These are phyloP conservation scores for Globisporangium polare DNA, from an alignment of 352 stramenopile genomes.

Conservation along the genomic window DNA sequence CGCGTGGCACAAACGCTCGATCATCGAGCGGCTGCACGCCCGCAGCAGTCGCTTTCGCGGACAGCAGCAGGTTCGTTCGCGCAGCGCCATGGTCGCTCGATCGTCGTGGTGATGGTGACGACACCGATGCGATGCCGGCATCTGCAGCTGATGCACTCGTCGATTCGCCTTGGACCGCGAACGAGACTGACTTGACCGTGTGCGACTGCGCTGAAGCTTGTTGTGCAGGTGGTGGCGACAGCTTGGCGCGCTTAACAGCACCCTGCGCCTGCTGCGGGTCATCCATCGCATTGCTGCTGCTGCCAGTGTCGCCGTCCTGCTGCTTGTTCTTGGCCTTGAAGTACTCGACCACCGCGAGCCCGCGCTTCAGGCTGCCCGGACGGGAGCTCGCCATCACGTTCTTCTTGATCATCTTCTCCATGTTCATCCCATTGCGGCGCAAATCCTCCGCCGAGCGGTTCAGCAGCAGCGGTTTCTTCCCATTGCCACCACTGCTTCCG, in stretches of 20 bases:
- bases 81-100: not conserved
- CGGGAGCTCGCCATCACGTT: slow-evolving; percentile 57
- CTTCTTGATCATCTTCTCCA: slow-evolving; percentile 88
- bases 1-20: slow-evolving; percentile 12
- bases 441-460: slow-evolving; percentile 37
- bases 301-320: slow-evolving; percentile 16
- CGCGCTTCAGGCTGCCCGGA: slow-evolving; percentile 55
- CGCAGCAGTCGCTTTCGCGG: slow-evolving; percentile 8
- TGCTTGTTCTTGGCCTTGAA: slow-evolving; percentile 67
- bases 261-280: slow-evolving; percentile 1
- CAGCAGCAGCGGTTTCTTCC: slow-evolving; percentile 18
- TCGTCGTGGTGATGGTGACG: slow-evolving; percentile 13
- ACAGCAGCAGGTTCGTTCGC: slow-evolving; percentile 8
- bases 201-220: not conserved
- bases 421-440: slow-evolving; percentile 66
- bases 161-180: not conserved
- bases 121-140: not conserved
- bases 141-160: not conserved
- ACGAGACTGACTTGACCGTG: slow-evolving; percentile 4
- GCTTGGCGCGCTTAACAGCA: slow-evolving; percentile 10
- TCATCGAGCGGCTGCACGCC: slow-evolving; percentile 18
- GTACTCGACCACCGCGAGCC: slow-evolving; percentile 65
- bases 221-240: slow-evolving; percentile 3
- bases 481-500: not conserved
- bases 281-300: slow-evolving; percentile 1